phyloP scores from a whole-genome alignment of 352 stramenopile species.

The Phytophthora pini region DNA sequence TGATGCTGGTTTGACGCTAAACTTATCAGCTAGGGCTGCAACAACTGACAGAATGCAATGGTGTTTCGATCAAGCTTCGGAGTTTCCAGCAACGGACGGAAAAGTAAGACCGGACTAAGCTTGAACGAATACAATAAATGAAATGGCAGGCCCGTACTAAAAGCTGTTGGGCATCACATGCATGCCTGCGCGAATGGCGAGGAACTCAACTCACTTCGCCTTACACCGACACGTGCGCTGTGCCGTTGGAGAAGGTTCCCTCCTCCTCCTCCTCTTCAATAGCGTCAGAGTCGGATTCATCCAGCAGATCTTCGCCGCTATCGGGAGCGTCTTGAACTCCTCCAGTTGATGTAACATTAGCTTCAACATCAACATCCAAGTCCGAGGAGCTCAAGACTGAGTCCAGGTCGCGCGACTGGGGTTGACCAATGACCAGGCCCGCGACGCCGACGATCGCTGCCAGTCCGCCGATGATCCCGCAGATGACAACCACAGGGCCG shows the following conservation, averaged over 20 bases:
- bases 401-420: slow-evolving; percentile 32
- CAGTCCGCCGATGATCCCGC: slow-evolving; percentile 68
- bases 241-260: slow-evolving; percentile 61
- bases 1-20: too few species aligned
- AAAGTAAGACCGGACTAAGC: slow-evolving; percentile 3
- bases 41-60: slow-evolving; percentile 11
- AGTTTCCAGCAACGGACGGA: not conserved
- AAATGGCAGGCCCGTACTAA: slow-evolving; percentile 18
- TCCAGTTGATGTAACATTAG: slow-evolving; percentile 32
- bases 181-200: slow-evolving; percentile 17
- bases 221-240: slow-evolving; percentile 45
- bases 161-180: slow-evolving; percentile 23
- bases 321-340: slow-evolving; percentile 38
- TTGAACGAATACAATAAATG: slow-evolving; percentile 28
- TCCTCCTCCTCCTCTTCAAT: slow-evolving; percentile 55
- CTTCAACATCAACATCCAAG: slow-evolving; percentile 65
- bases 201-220: slow-evolving; percentile 1
- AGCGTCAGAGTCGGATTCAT: slow-evolving; percentile 59
- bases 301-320: slow-evolving; percentile 48
- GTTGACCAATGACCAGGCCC: slow-evolving; percentile 52
- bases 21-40: not conserved
- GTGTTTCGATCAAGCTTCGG: not conserved
- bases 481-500: slow-evolving; percentile 65
- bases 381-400: slow-evolving; percentile 55
- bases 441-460: slow-evolving; percentile 71